Evolutionary conservation across 768 basidiomycete genomes (phyloP), one percentile per base, ranked within the genome.

Genomic region (Hypholoma sublateritium): DNA sequence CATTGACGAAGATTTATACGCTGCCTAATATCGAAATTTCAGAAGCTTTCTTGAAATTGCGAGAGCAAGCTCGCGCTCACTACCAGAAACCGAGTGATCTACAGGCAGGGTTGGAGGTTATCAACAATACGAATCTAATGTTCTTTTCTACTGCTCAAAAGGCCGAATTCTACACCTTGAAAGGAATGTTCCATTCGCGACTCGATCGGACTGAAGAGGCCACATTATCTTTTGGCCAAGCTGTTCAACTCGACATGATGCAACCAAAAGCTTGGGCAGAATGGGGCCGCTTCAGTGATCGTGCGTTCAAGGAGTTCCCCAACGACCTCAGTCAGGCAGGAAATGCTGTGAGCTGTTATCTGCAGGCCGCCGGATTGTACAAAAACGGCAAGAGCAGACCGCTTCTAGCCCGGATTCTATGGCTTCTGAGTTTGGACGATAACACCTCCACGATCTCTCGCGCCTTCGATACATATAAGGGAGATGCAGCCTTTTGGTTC

Each of bases 21-120:
- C 79, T 99, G 17, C 97, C 97, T 19, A 99, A 99, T 69, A 99
- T 99, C 72, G 97, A 99, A 74, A 99, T 99, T 59, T 96, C 97
- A 2, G 97, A 99, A 70, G 97, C 97, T 1, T 99, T 99, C 80
- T 79, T 99, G 56, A 99, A 99, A 72, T 84, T 99, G 28, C 87
- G 97, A 47, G 97, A 99, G 71, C 97, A 99, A 72, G 97, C 97
- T 5, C 89, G 95, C 35, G 98, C 96, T 65, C 95, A 97, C 75
- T 98, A 96, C 72, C 95, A 97, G 70, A 94, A 91, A 66, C 91
- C 92, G 0, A 90, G 89, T 58, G 95, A 98, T 68, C 84, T 97
- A 56, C 88, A 92, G 62, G 92, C 93, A 4, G 97, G 97, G 24
- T 76, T 99, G 43, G 97, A 99, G 68, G 95, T 97, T 55, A 99